Conservation (phyloP, 495 filamentous ascomycete genomes). For the Chaetomium cochliodes region DNA sequence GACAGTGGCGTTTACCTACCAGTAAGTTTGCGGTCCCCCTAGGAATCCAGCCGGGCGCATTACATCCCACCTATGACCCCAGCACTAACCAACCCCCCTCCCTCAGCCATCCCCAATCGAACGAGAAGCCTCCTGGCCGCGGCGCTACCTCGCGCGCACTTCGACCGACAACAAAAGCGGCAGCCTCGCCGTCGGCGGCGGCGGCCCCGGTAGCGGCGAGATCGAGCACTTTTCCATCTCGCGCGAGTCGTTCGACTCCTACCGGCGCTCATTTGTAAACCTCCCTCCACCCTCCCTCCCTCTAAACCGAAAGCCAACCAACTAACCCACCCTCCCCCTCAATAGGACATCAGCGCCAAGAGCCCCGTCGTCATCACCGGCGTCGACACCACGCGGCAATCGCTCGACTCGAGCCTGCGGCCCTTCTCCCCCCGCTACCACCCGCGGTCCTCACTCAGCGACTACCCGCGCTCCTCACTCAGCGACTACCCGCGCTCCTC, state of each 20-base stretch:
- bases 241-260: constrained; percentile 96
- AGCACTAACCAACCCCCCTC: constrained; percentile 4
- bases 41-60: not conserved
- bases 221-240: constrained; percentile 97
- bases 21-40: constrained; percentile 50
- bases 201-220: constrained; percentile 46
- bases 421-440: not conserved
- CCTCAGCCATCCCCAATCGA: constrained; percentile 86
- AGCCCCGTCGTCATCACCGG: constrained; percentile 68
- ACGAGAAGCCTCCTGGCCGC: constrained; percentile 80
- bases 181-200: constrained; percentile 42
- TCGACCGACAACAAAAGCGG: constrained; percentile 63
- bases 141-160: constrained; percentile 64
- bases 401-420: constrained; percentile 70
- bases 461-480: not conserved
- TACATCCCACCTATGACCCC: not conserved
- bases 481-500: constrained; percentile 29
- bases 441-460: constrained; percentile 48
- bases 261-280: constrained; percentile 89
- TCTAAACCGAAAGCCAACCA: not conserved
- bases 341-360: constrained; percentile 86
- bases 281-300: not conserved
- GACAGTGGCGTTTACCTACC: constrained; percentile 96
- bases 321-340: not conserved
- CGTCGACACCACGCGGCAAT: constrained; percentile 59